Evolutionary conservation across 306 rosid genomes (phyloP), one percentile per base, ranked within the genome.

Genomic region (Cucurbita argyrosperma): DNA sequence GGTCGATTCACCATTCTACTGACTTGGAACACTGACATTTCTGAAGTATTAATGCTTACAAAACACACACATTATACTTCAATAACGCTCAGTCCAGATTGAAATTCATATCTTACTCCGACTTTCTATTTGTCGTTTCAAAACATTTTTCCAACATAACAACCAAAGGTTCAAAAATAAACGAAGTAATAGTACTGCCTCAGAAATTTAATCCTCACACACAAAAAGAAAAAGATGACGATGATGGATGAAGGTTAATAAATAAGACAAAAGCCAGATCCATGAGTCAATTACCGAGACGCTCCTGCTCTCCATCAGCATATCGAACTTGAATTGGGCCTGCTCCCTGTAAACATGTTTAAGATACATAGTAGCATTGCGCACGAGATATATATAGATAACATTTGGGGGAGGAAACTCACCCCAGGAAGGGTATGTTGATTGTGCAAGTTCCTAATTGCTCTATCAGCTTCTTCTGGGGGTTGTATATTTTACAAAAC

Each of bases 231-330:
- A 0, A 55, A 55, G 63, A 58, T 5, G 46, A 2, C 4, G 11
- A 61, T 8, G 21, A 37, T 37, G 6, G 46, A 15, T 61, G 67
- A 35, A 37, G 46, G 21, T 61, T 7, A 5, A 61, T 57, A 40
- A 64, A 39, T n/a, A 39, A 8, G 70, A 40, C 5, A 43, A 13
- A 46, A 67, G 35, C 54, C 78, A 71, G 79, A 64, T 55, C 69
- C 26, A 54, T 62, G 73, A 83, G 71, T 63, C 65, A 65, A 49
- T 81, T 90, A 94, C 98, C 98, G 10, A 94, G 98, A 76, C 97
- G 96, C 83, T 94, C 98, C 13, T 97, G 88, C 81, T 94, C 98
- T 46, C 98, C 98, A 76, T 94, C 98, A 76, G 98, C 98, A 82
- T 94, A 94, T 80, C 98, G 88, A 65, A 94, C 98, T 90, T 94